Evolutionary conservation across 768 basidiomycete species (phyloP).

Genomic region (Tylopilus rubrobrunneus): DNA sequence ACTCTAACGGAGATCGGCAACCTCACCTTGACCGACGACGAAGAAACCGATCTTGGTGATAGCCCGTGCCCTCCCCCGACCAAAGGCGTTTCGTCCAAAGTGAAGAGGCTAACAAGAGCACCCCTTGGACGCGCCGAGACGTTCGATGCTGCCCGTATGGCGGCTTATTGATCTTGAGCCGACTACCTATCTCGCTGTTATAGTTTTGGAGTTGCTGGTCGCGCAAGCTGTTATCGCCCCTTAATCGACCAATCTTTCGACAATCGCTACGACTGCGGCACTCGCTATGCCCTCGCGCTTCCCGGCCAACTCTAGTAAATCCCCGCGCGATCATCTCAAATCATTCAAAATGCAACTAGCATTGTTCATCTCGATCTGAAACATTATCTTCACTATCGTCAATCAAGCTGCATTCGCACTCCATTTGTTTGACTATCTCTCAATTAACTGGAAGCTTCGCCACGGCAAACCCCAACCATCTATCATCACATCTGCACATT

Average conservation of each 20-base stretch:
- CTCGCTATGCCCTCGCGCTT: conserved; percentile 14
- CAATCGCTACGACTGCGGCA: conserved; percentile 12
- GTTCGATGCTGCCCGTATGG: conserved; percentile 59
- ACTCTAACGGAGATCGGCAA: conserved; percentile 70
- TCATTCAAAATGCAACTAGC: conserved; percentile 15
- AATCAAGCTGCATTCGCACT: conserved; percentile 26
- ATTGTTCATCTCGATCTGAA: conserved; percentile 18
- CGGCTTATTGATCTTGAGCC: conserved; percentile 35
- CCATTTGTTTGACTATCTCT: conserved; percentile 29
- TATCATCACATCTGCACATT: conserved; percentile 27
- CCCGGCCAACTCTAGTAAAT: conserved; percentile 11
- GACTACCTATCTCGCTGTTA: not conserved
- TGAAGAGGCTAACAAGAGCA: conserved; percentile 49
- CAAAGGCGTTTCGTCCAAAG: conserved; percentile 52
- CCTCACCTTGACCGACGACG: conserved; percentile 62
- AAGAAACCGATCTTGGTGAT: conserved; percentile 75
- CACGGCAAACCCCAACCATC: conserved; percentile 16
- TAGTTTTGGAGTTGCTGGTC: conserved; percentile 7
- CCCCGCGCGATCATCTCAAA: conserved; percentile 3
- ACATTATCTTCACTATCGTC: conserved; percentile 20
- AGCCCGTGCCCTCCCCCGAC: conserved; percentile 85
- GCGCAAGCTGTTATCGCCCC: conserved; percentile 8
- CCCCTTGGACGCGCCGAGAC: conserved; percentile 64
- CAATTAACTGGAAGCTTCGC: conserved; percentile 10
- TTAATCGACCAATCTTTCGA: conserved; percentile 4